These are phyloP conservation scores for Saitozyma podzolica DNA, from an alignment of 768 basidiomycete genomes.

Conservation along the genomic window DNA sequence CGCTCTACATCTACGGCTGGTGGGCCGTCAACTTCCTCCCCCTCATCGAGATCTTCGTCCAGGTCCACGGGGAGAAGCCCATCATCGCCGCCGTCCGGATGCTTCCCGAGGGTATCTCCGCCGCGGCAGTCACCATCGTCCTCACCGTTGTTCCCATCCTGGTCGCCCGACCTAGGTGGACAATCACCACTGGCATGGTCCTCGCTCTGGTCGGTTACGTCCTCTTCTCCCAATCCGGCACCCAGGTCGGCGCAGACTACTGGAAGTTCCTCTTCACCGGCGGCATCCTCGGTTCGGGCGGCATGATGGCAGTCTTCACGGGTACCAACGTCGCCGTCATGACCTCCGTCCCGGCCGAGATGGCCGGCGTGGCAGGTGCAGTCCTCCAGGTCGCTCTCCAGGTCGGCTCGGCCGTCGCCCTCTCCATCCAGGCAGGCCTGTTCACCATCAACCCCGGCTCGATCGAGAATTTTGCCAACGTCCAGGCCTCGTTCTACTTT, in stretches of 20 bases:
- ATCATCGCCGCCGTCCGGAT: constrained; percentile 46
- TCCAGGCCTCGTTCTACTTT: constrained; percentile 20
- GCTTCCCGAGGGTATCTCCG: constrained; percentile 40
- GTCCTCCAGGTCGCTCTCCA: constrained; percentile 44
- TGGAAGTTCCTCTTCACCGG: constrained; percentile 39
- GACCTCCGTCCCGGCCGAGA: constrained; percentile 42
- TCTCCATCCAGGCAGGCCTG: constrained; percentile 59
- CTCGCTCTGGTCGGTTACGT: constrained; percentile 66
- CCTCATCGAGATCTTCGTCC: constrained; percentile 31
- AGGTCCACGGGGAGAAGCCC: constrained; percentile 21
- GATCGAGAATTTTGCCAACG: constrained; percentile 21
- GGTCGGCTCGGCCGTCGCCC: constrained; percentile 54
- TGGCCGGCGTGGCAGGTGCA: constrained; percentile 46
- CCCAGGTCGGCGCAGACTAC: constrained; percentile 19
- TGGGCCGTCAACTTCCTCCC: constrained; percentile 35
- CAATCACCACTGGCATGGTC: constrained; percentile 58
- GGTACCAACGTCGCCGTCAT: constrained; percentile 38
- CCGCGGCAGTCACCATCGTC: constrained; percentile 25
- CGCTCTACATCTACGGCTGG: constrained; percentile 45
- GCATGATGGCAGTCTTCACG: constrained; percentile 27
- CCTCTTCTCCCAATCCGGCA: constrained; percentile 26
- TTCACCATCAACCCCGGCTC: constrained; percentile 25
- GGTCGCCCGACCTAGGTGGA: constrained; percentile 18
- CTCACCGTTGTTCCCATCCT: constrained; percentile 7
- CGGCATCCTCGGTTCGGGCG: constrained; percentile 31